Percentiles rank a stretch among this genome's conserved stretches.
Conservation (phyloP, 768 basidiomycete species). For the Auriscalpium orientale region DNA sequence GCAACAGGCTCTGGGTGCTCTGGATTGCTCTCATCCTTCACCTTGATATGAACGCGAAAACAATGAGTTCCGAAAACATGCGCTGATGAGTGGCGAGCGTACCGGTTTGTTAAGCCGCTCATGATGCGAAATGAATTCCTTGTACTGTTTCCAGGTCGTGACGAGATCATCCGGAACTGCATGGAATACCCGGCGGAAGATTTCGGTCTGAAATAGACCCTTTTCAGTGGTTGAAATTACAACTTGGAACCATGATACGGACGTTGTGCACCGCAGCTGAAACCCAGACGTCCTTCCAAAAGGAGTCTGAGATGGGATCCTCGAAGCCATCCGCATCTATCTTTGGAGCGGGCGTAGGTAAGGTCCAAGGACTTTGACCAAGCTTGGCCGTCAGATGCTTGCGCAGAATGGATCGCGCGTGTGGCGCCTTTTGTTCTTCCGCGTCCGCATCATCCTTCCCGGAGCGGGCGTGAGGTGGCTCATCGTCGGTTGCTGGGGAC, state of each 20-base stretch:
- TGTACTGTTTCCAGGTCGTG: conserved; percentile 94
- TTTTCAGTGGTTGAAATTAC: neutral
- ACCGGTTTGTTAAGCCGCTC: conserved; percentile 70
- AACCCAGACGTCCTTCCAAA: conserved; percentile 90
- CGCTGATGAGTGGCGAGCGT: conserved; percentile 13
- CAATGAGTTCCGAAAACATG: too few relatives aligned
- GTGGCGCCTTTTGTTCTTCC: conserved; percentile 42
- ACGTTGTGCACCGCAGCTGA: conserved; percentile 87
- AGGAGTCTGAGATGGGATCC: conserved; percentile 80
- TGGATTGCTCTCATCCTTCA: conserved; percentile 31
- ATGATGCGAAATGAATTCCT: conserved; percentile 71
- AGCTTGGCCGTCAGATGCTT: conserved; percentile 48
- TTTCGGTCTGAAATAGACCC: conserved; percentile 62
- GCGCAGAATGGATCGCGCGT: conserved; percentile 42
- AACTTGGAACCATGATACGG: neutral
- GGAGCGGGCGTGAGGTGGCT: conserved; percentile 39
- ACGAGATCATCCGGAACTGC: conserved; percentile 88
- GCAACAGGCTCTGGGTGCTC: conserved; percentile 43
- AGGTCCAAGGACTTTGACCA: conserved; percentile 48
- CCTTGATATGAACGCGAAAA: conserved; percentile 25
- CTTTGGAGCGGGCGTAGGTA: conserved; percentile 60
- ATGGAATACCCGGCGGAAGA: conserved; percentile 92
- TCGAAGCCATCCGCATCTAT: conserved; percentile 76
- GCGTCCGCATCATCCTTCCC: conserved; percentile 37
- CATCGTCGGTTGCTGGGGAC: conserved; percentile 34